Percentiles rank a stretch among this genome's conserved stretches.
phyloP scores from a whole-genome alignment of 106 monocot genomes.

The Gastrodia elata region DNA sequence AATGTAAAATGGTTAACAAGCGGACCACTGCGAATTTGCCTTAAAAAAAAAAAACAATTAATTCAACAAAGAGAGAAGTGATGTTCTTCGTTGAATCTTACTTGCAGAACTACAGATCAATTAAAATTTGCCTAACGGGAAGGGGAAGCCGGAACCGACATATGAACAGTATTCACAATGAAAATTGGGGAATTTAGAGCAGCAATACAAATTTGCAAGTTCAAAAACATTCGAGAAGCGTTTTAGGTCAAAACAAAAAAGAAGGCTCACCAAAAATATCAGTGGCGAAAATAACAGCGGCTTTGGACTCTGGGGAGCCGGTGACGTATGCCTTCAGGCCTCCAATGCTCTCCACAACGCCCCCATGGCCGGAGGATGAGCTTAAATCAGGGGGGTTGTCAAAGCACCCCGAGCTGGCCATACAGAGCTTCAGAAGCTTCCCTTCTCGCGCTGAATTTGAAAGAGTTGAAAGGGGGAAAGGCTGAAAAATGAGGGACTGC shows the following conservation, averaged over 20 bases:
- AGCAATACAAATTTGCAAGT: background rate
- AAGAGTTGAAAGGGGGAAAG: background rate
- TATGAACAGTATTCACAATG: too few relatives aligned
- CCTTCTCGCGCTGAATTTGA: background rate
- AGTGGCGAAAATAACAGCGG: constrained; percentile 36
- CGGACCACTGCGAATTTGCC: too few relatives aligned
- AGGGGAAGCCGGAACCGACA: too few relatives aligned
- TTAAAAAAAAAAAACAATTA: too few relatives aligned
- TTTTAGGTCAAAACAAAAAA: background rate
- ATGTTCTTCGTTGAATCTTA: too few relatives aligned
- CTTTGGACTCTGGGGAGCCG: constrained; percentile 36
- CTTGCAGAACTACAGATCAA: too few relatives aligned
- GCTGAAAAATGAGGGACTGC: too few relatives aligned
- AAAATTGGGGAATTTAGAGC: too few relatives aligned
- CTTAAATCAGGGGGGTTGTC: constrained; percentile 22
- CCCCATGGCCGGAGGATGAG: constrained; percentile 15
- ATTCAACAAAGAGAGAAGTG: too few relatives aligned
- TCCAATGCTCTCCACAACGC: constrained; percentile 39
- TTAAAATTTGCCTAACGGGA: too few relatives aligned
- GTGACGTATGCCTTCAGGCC: constrained; percentile 48
- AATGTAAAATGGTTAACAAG: too few relatives aligned
- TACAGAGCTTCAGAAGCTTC: background rate
- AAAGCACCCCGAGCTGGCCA: constrained; percentile 34
- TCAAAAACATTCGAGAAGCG: background rate
- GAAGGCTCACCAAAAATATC: constrained; percentile 36